These are phyloP conservation scores for Davidsoniella eucalypti DNA, from an alignment of 2,329 filamentous ascomycete species.

Conservation along the genomic window DNA sequence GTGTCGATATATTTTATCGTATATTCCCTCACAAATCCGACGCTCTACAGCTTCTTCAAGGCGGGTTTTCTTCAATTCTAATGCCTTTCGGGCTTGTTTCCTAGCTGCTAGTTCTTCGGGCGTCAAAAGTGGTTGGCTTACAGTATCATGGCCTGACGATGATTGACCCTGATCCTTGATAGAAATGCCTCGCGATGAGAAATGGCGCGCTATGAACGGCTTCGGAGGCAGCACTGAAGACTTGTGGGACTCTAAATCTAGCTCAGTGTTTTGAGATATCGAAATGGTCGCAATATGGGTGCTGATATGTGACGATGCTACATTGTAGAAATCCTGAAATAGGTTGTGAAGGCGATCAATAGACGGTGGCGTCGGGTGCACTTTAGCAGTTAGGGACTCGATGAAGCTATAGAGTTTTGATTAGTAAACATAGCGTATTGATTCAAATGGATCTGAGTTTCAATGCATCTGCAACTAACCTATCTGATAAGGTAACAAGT, in stretches of 20 bases:
- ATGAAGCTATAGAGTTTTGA: conserved; percentile 51
- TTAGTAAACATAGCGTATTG: conserved; percentile 7
- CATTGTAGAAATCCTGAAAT: conserved; percentile 86
- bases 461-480: conserved; percentile 31
- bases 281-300: conserved; percentile 75
- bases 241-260: conserved; percentile 21
- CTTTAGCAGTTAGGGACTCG: conserved; percentile 72
- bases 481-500: conserved; percentile 75
- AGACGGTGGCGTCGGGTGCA: conserved; percentile 67
- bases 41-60: conserved; percentile 87
- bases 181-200: conserved; percentile 37
- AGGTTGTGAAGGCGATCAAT: conserved; percentile 69
- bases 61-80: conserved; percentile 60
- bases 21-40: conserved; percentile 68
- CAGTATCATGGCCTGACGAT: conserved; percentile 23
- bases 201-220: conserved; percentile 37
- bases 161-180: conserved; percentile 26
- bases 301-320: conserved; percentile 64
- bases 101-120: conserved; percentile 65
- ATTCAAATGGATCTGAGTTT: not conserved
- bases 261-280: conserved; percentile 54
- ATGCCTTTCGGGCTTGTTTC: conserved; percentile 57
- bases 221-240: conserved; percentile 31
- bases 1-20: conserved; percentile 80
- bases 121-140: conserved; percentile 75